Base-by-base conservation (phyloP, 192 early-diverging fungal genomes). In the Mortierella alpina region DNA sequence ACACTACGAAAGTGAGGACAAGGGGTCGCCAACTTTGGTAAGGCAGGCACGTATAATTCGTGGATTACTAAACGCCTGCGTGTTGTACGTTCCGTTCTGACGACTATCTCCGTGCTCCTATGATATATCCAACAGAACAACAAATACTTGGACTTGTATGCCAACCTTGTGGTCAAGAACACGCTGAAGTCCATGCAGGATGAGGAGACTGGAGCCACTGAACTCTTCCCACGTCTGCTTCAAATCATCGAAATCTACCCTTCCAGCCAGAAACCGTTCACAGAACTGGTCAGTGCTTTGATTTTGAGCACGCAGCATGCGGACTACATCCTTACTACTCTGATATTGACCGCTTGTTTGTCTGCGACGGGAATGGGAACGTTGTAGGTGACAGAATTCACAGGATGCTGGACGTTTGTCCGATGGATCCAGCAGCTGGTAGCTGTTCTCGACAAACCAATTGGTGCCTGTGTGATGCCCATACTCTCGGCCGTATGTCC, bases 361-460 rank as follows among this genome's bases (percentile, higher is more conserved):
- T 51, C 13, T n/a, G 31, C 31, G 31, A 51, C 4, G 50, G 50
- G 50, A 51, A 51, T 51, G 50, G n/a, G 4, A n/a, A 51, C 13
- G 4, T 51, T 51, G n/a, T 72, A 89, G 86, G 76, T 81, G 0
- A 60, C 79, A 31, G 59, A 74, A 18, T 56, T 84, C 46, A 64
- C 82, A 12, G 77, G 86, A 13, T 78, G 83, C n/a, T 95, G 92
- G 92, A 88, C 87, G 44, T 91, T 93, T 83, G 80, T 95, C 49
- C 84, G 87, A 42, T 95, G 93, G 93, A 83, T 95, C 50, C 90
- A 91, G 20, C 92, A 95, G 57, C 73, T 95, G 53, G 91, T 93
- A 1, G 89, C 93, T 14, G 61, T 92, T 17, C 81, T 95, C 2
- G 92, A 93, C 57, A 91, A 91, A 55, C 57, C 84, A 7, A 73